Conservation (phyloP, 2,329 filamentous ascomycete genomes). For the Botryotinia calthae region DNA sequence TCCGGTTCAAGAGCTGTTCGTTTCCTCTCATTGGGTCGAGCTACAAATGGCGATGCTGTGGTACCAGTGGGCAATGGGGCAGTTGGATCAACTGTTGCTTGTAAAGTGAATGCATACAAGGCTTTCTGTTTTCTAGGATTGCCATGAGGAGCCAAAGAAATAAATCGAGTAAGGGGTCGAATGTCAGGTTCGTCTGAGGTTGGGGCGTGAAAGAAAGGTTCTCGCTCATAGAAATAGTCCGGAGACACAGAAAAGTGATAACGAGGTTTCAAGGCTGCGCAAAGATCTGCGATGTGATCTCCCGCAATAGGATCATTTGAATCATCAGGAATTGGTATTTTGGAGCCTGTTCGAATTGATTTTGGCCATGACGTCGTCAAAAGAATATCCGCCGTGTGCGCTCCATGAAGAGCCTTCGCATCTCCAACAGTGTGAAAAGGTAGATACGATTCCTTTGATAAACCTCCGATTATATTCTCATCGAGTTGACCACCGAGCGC, state of each 20-base stretch:
- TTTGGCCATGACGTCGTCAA: slow-evolving; percentile 85
- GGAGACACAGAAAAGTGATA: slow-evolving; percentile 81
- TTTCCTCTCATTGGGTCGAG: slow-evolving; percentile 57
- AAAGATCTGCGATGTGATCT: slow-evolving; percentile 75
- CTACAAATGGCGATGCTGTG: slow-evolving; percentile 71
- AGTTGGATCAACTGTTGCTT: slow-evolving; percentile 58
- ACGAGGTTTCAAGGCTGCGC: slow-evolving; percentile 75
- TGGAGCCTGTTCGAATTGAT: slow-evolving; percentile 67
- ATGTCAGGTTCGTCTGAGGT: slow-evolving; percentile 52
- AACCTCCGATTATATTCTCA: slow-evolving; percentile 55
- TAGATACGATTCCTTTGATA: slow-evolving; percentile 70
- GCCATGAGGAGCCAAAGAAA: slow-evolving; percentile 78
- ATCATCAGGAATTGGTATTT: slow-evolving; percentile 54
- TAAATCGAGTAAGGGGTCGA: slow-evolving; percentile 75
- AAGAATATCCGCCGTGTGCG: slow-evolving; percentile 79
- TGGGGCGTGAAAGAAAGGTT: slow-evolving; percentile 77
- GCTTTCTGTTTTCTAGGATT: slow-evolving; percentile 77
- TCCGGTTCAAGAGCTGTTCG: slow-evolving; percentile 45
- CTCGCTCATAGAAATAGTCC: slow-evolving; percentile 72
- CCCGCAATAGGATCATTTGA: slow-evolving; percentile 52
- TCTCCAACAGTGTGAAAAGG: slow-evolving; percentile 77
- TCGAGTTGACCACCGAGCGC: slow-evolving; percentile 74
- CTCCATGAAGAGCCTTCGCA: slow-evolving; percentile 70
- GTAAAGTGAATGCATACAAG: slow-evolving; percentile 75
- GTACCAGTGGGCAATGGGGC: slow-evolving; percentile 64